phyloP scores from a whole-genome alignment of 1,284 basidiomycete species.

The Ganoderma lingzhi region DNA sequence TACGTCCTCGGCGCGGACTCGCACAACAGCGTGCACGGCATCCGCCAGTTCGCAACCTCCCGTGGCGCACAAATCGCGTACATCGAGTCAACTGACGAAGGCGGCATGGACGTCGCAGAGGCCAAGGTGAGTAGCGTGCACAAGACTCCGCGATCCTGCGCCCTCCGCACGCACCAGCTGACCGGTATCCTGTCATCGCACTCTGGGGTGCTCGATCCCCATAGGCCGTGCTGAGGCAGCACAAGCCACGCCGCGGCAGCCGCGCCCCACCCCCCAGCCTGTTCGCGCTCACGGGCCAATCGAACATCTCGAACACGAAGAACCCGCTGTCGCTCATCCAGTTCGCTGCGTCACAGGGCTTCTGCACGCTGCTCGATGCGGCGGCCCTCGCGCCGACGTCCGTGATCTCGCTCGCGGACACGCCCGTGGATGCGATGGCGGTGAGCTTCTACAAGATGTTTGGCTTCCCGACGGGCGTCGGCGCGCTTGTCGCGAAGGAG shows the following conservation, averaged over 20 bases:
- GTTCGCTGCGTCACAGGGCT: conserved; percentile 73
- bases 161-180: background rate
- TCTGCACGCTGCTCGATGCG: conserved; percentile 78
- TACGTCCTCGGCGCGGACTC: conserved; percentile 78
- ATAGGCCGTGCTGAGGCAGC: conserved; percentile 47
- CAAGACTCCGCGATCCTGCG: background rate
- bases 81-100: conserved; percentile 67
- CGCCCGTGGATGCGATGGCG: conserved; percentile 81
- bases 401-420: conserved; percentile 67
- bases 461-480: conserved; percentile 86
- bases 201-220: conserved; percentile 41
- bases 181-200: conserved; percentile 15
- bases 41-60: conserved; percentile 71
- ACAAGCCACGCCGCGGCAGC: conserved; percentile 49
- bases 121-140: conserved; percentile 66
- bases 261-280: conserved; percentile 57
- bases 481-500: conserved; percentile 79
- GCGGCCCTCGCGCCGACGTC: conserved; percentile 82
- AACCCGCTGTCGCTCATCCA: conserved; percentile 50
- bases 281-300: conserved; percentile 81
- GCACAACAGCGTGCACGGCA: conserved; percentile 87
- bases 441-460: conserved; percentile 92
- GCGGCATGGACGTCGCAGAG: conserved; percentile 63
- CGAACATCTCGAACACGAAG: conserved; percentile 78
- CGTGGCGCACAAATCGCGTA: conserved; percentile 67